Conservation (phyloP, 1,139 yeast species). For the Taphrina communis region DNA sequence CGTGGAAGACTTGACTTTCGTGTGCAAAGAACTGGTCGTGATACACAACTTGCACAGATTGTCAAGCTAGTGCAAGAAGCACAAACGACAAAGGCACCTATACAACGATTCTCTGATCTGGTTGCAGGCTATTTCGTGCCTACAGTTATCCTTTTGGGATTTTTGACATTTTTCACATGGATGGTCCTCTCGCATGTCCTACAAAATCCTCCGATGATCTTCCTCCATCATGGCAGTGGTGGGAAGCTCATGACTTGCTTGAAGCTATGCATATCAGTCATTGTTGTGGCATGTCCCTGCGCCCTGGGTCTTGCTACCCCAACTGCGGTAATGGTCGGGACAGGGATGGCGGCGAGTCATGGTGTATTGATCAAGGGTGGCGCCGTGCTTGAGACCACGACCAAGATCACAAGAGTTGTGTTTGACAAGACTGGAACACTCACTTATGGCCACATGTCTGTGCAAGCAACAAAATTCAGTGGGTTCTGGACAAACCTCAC, state of each 20-base stretch:
- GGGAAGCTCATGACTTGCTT: conserved; percentile 74
- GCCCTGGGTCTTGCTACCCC: conserved; percentile 97
- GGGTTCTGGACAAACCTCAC: conserved; percentile 11
- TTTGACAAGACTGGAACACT: conserved; percentile 97
- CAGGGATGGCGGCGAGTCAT: conserved; percentile 89
- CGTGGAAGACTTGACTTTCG: conserved; percentile 71
- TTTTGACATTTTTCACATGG: conserved; percentile 77
- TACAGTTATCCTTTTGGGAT: conserved; percentile 64
- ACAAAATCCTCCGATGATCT: conserved; percentile 61
- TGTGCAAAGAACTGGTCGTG: conserved; percentile 75
- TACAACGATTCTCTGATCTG: conserved; percentile 84
- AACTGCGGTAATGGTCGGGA: conserved; percentile 98
- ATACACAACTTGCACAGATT: conserved; percentile 85
- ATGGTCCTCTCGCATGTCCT: conserved; percentile 55
- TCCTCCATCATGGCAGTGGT: conserved; percentile 55
- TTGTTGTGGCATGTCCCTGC: conserved; percentile 98
- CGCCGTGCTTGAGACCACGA: conserved; percentile 78
- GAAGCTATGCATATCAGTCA: conserved; percentile 85
- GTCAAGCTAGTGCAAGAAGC: conserved; percentile 87
- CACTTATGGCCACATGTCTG: conserved; percentile 80
- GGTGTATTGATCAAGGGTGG: conserved; percentile 96
- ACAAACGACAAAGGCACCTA: conserved; percentile 85
- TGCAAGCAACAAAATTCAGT: conserved; percentile 50
- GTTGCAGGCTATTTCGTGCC: conserved; percentile 90
- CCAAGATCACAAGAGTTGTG: conserved; percentile 67